These are phyloP conservation scores for Penicillium egyptiacum DNA, from an alignment of 495 filamentous ascomycete species.

Conservation along the genomic window DNA sequence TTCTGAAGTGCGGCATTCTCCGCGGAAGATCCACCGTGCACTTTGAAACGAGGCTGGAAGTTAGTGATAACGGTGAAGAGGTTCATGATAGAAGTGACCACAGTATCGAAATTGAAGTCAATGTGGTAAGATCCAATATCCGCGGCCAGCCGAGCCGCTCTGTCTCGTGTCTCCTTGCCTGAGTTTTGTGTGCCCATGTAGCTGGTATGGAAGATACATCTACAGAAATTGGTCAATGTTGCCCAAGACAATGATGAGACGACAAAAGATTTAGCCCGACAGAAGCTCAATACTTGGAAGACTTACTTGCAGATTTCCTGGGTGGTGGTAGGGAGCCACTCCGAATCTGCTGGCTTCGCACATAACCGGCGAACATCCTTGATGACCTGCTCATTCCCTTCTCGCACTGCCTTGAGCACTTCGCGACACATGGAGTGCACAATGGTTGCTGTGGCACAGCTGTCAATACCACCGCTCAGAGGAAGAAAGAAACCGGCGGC, in stretches of 20 bases:
- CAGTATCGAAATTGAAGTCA: slow-evolving; percentile 73
- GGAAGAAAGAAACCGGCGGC: slow-evolving; percentile 60
- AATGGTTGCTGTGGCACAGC: slow-evolving; percentile 61
- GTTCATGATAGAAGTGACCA: slow-evolving; percentile 53
- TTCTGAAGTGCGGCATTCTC: slow-evolving; percentile 77
- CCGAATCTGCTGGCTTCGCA: slow-evolving; percentile 50
- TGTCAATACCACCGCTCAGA: slow-evolving; percentile 71
- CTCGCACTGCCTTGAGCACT: slow-evolving; percentile 63
- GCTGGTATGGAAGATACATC: slow-evolving; percentile 65
- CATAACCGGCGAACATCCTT: slow-evolving; percentile 64
- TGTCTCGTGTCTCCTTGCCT: slow-evolving; percentile 65
- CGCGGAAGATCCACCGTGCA: slow-evolving; percentile 58
- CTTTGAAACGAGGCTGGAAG: slow-evolving; percentile 66
- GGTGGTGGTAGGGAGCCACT: slow-evolving; percentile 53
- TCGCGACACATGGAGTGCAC: slow-evolving; percentile 78
- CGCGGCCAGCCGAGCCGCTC: slow-evolving; percentile 66
- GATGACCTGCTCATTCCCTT: slow-evolving; percentile 68
- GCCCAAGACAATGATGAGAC: not conserved
- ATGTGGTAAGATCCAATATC: slow-evolving; percentile 74
- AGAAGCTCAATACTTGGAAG: not conserved
- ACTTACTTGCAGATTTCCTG: slow-evolving; percentile 60
- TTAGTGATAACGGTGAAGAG: slow-evolving; percentile 55
- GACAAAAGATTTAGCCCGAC: not conserved
- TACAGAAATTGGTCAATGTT: slow-evolving; percentile 3
- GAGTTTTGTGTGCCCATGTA: slow-evolving; percentile 84